A percentile compares a stretch with the other conserved stretches of the same genome.
Conservation (phyloP, 1,139 yeast genomes). For the Yamadazyma atlantica region DNA sequence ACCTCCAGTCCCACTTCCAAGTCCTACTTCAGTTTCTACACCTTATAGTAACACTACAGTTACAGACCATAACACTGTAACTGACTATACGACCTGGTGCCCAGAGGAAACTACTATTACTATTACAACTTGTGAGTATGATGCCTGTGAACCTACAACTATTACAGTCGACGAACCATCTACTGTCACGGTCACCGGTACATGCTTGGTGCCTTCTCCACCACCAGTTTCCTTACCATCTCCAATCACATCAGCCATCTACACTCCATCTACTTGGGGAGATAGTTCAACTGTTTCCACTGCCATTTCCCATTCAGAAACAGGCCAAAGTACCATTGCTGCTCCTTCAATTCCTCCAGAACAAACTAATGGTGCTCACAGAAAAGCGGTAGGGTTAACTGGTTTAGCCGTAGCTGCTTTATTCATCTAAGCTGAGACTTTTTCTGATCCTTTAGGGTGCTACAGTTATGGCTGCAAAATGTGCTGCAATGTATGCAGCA, state of each 20-base stretch:
- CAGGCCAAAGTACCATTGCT: conserved; percentile 8
- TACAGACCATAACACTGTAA: conserved; percentile 12
- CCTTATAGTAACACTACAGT: not conserved
- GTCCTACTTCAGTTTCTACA: not conserved
- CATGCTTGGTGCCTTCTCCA: conserved; percentile 31
- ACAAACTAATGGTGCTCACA: conserved; percentile 11
- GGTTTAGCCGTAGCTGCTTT: conserved; percentile 14
- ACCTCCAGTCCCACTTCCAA: not conserved
- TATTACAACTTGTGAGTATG: conserved; percentile 42
- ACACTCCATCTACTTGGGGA: not conserved
- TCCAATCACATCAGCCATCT: not conserved
- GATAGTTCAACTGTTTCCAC: conserved; percentile 10
- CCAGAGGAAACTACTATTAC: conserved; percentile 54
- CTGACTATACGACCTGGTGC: conserved; percentile 57
- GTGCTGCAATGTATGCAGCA: no score
- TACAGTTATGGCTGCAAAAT: no score
- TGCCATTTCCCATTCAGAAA: conserved; percentile 23
- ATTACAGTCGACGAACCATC: conserved; percentile 51
- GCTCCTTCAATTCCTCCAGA: conserved; percentile 5
- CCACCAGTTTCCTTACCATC: not conserved
- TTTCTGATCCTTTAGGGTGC: no score
- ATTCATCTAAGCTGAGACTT: conserved; percentile 2
- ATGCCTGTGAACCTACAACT: conserved; percentile 29
- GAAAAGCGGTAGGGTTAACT: conserved; percentile 10
- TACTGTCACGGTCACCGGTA: conserved; percentile 56